phyloP scores from a whole-genome alignment of 2,329 filamentous ascomycete species.

The Xylaria polymorpha region DNA sequence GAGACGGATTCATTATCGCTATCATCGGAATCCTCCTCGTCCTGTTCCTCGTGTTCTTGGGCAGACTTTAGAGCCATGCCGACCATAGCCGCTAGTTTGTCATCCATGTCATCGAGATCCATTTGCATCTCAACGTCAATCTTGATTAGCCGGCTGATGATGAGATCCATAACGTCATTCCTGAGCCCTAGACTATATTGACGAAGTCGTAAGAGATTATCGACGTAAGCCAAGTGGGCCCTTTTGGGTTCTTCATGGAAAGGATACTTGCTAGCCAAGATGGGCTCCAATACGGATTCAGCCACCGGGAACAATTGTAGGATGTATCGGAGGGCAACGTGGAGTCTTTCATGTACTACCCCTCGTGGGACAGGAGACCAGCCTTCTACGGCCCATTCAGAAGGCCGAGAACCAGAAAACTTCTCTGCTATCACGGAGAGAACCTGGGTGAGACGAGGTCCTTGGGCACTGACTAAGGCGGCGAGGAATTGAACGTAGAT shows the following conservation, averaged over 20 bases:
- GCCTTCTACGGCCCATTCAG: conserved; percentile 61
- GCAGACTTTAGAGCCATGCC: conserved; percentile 63
- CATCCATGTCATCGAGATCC: conserved; percentile 91
- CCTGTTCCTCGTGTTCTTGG: conserved; percentile 62
- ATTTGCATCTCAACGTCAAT: conserved; percentile 96
- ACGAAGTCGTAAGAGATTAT: conserved; percentile 82
- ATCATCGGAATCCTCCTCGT: conserved; percentile 63
- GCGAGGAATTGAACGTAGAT: conserved; percentile 76
- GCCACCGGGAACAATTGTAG: conserved; percentile 85
- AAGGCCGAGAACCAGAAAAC: conserved; percentile 68
- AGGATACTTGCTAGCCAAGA: conserved; percentile 77
- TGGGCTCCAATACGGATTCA: conserved; percentile 73
- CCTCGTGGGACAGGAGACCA: conserved; percentile 70
- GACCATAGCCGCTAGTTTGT: conserved; percentile 82
- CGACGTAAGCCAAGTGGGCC: conserved; percentile 87
- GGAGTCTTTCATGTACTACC: conserved; percentile 77
- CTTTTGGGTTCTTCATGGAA: conserved; percentile 80
- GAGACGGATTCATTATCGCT: conserved; percentile 78
- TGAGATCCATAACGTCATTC: conserved; percentile 82
- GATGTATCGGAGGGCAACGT: conserved; percentile 79
- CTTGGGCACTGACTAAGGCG: conserved; percentile 83
- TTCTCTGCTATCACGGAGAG: conserved; percentile 84
- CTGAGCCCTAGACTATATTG: conserved; percentile 82
- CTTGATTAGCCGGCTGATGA: conserved; percentile 88
- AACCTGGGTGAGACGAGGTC: conserved; percentile 78